phyloP scores from a whole-genome alignment of 2,329 filamentous ascomycete species.

The Claviceps pazoutovae region DNA sequence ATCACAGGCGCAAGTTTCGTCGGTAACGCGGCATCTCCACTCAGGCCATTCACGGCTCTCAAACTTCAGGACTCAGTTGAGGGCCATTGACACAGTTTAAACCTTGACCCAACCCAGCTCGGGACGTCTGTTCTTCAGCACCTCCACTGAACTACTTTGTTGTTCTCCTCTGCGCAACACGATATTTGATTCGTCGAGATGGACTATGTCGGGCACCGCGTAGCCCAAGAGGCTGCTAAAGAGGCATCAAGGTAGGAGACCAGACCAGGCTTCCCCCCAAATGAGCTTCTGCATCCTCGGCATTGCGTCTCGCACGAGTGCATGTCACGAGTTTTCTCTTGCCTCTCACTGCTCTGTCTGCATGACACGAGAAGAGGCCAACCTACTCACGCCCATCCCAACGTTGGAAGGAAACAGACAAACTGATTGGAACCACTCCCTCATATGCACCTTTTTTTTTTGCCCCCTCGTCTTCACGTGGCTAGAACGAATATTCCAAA shows the following conservation, averaged over 20 bases:
- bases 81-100: not conserved
- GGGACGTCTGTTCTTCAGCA: not conserved
- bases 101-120: not conserved
- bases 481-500: not conserved
- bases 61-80: not conserved
- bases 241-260: slow-evolving; percentile 23
- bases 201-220: slow-evolving; percentile 44
- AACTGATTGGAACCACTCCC: not conserved
- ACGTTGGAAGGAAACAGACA: too few species aligned
- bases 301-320: not conserved
- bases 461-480: not conserved
- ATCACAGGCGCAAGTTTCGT: not conserved
- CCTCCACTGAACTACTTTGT: not conserved
- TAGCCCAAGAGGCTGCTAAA: slow-evolving; percentile 37
- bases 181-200: slow-evolving; percentile 17
- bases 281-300: not conserved
- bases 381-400: not conserved
- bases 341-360: too few species aligned
- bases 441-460: not conserved
- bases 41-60: not conserved
- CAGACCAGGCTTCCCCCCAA: not conserved
- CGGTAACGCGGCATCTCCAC: not conserved
- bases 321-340: too few species aligned
- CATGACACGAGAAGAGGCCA: too few species aligned
- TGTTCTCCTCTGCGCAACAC: not conserved